Evolutionary conservation across 179 eudicot genomes (phyloP), one percentile per base, ranked within the genome.

Genomic region (Corrigiola litoralis): DNA sequence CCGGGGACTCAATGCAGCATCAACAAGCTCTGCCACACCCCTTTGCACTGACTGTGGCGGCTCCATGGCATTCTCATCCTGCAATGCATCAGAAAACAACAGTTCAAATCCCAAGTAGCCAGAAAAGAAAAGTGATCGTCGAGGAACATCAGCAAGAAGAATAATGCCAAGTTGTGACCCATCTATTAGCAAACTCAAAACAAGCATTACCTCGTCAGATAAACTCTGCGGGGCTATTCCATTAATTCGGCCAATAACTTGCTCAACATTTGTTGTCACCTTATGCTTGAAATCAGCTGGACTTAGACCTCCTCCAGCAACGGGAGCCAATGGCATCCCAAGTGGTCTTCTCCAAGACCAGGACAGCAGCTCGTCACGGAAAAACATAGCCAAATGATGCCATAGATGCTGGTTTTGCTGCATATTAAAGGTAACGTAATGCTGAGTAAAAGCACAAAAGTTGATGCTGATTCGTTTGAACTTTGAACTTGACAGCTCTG

Each of bases 261-360:
- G 79, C 63, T 91, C 99, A 34, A 90, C 92, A 53, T 95, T 95
- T 31, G 84, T 80, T 2, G 82, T 84, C 67, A 95, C 87, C 75
- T 95, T 95, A 61, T 80, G 84, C 74, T 85, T 95, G 65, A 95
- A 92, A 71, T 95, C 99, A 27, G 74, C 85, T 28, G 95, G 88
- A 71, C 77, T 91, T 66, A 95, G 53, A 75, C 81, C 79, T 59
- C 92, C 85, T 33, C 91, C 95, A 69, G 91, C 84, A 68, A 90
- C 79, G 16, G 97, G 88, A 47, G 88, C 87, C 69, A 82, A 44
- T 40, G 96, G 89, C 87, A 91, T 86, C 72, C 96, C 99, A 8
- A 82, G 89, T 5, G 99, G 99, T 77, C 89, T 88, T 80, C 99
- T 91, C 97, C 97, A 95, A 32, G 96, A 91, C 99, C 99, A 95